Percentiles rank a stretch among this genome's conserved stretches.
phyloP scores from a whole-genome alignment of 2,329 filamentous ascomycete species.

The Bipolaris oryzae region DNA sequence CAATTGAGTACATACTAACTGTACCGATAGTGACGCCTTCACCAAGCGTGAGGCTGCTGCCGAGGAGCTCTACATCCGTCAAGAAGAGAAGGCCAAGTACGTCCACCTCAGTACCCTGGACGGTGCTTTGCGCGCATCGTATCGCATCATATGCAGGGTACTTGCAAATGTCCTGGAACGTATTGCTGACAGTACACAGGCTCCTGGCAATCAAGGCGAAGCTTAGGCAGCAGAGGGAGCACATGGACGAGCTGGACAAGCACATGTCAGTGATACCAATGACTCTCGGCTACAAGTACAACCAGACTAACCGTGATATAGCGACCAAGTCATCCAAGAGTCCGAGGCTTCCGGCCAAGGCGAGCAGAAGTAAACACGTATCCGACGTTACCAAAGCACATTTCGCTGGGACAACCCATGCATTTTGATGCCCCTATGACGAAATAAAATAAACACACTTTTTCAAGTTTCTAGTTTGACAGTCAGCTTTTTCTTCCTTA shows the following conservation, averaged over 20 bases:
- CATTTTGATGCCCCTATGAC: constrained; percentile 5
- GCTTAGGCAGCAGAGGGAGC: constrained; percentile 76
- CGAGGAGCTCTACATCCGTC: constrained; percentile 83
- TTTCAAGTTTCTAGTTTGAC: neutral
- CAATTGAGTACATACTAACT: constrained; percentile 11
- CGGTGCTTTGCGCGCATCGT: neutral
- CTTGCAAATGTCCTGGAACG: neutral
- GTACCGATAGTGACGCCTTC: constrained; percentile 76
- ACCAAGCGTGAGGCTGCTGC: constrained; percentile 86
- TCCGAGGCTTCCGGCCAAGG: constrained; percentile 69
- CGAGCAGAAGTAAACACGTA: constrained; percentile 55
- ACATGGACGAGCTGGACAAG: constrained; percentile 82
- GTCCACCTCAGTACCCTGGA: constrained; percentile 12
- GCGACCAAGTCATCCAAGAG: constrained; percentile 76
- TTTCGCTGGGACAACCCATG: constrained; percentile 2
- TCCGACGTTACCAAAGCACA: neutral
- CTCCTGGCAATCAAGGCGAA: constrained; percentile 72
- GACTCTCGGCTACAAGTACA: neutral
- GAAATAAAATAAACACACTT: constrained; percentile 13
- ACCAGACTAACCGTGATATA: constrained; percentile 48
- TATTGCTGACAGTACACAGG: constrained; percentile 45
- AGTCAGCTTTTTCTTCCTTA: neutral
- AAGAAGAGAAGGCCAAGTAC: constrained; percentile 87
- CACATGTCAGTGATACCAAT: constrained; percentile 71
- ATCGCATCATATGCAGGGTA: neutral